A percentile compares a stretch with the other conserved stretches of the same genome.
phyloP scores from a whole-genome alignment of 805 yeast species.

The Lipomyces starkeyi region DNA sequence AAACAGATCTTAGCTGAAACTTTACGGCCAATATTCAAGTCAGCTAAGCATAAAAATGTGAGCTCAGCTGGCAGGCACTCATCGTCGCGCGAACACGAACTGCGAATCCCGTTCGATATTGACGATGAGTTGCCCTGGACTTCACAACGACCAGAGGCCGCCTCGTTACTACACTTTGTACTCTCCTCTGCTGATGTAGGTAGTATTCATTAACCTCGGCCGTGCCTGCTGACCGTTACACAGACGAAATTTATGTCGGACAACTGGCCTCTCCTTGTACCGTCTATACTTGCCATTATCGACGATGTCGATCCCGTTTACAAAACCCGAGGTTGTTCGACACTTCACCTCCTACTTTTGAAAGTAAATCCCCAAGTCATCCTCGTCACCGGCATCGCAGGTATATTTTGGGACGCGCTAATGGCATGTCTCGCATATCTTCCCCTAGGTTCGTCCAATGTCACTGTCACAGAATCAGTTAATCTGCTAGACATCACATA shows the following conservation, averaged over 20 bases:
- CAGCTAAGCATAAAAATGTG: constrained; percentile 17
- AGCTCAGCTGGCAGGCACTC: constrained; percentile 22
- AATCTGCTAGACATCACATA: constrained; percentile 20
- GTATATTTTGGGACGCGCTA: constrained; percentile 34
- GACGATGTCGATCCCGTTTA: constrained; percentile 25
- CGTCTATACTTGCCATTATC: constrained; percentile 24
- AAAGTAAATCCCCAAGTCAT: constrained; percentile 21
- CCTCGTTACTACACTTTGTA: constrained; percentile 20
- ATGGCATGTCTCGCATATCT: constrained; percentile 27
- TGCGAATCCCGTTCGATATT: constrained; percentile 13
- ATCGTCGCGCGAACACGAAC: constrained; percentile 17
- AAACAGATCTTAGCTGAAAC: constrained; percentile 14
- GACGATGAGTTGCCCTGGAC: constrained; percentile 23
- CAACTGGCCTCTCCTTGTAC: constrained; percentile 31
- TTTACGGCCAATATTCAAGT: constrained; percentile 23
- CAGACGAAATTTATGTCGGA: constrained; percentile 16
- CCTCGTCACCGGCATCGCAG: constrained; percentile 30
- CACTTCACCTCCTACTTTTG: constrained; percentile 7
- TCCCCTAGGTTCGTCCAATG: constrained; percentile 29
- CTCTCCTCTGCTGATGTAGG: constrained; percentile 14
- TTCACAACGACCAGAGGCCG: constrained; percentile 30
- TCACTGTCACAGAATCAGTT: constrained; percentile 23
- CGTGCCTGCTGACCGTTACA: neutral
- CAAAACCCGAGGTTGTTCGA: constrained; percentile 24
- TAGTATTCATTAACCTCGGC: neutral